Evolutionary conservation across 257 asterid species (phyloP).

Genomic region (Salvia hispanica): DNA sequence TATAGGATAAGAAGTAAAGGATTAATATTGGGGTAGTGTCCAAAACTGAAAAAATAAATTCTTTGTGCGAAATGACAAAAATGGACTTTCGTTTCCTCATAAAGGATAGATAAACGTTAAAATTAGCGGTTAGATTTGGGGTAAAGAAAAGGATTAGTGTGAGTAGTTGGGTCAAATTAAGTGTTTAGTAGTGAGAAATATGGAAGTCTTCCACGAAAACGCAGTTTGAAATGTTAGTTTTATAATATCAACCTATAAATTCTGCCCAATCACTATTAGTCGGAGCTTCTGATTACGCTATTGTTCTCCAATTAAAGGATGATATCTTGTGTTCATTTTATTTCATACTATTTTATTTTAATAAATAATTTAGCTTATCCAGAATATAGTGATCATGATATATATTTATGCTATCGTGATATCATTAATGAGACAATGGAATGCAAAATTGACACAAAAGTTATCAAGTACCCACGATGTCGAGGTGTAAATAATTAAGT

Average conservation of each 20-base stretch:
- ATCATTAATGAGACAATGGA: not conserved
- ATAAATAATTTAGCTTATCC: not conserved
- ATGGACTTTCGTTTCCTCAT: too few relatives aligned
- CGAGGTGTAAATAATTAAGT: not conserved
- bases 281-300: not conserved
- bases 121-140: conserved; percentile 5
- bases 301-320: not conserved
- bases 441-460: not conserved
- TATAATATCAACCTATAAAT: conserved; percentile 7
- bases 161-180: conserved; percentile 30
- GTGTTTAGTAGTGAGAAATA: not conserved
- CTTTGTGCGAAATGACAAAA: too few relatives aligned
- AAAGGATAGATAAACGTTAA: too few relatives aligned
- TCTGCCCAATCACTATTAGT: not conserved
- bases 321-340: too few relatives aligned
- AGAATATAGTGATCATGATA: not conserved
- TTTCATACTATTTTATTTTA: not conserved
- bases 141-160: conserved; percentile 2
- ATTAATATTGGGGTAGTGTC: too few relatives aligned
- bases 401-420: too few relatives aligned
- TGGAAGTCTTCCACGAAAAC: conserved; percentile 27
- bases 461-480: not conserved
- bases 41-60: too few relatives aligned
- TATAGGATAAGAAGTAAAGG: too few relatives aligned
- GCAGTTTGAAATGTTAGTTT: conserved; percentile 20